A percentile compares a stretch with the other conserved stretches of the same genome.
phyloP scores from a whole-genome alignment of 2,329 filamentous ascomycete genomes.

The Botrytis fabae region DNA sequence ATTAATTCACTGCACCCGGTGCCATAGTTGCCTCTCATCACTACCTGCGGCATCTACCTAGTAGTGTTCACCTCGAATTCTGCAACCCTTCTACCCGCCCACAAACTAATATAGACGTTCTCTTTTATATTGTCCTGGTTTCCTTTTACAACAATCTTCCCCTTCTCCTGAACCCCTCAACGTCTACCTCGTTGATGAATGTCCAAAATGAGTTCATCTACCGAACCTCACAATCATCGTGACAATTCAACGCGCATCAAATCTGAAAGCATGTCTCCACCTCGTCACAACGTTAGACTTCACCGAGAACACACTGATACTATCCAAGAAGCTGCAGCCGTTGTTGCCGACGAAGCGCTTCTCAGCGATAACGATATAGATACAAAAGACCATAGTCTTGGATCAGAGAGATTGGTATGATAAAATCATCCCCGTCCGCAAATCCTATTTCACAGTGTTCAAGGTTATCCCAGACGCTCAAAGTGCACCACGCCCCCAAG shows the following conservation, averaged over 20 bases:
- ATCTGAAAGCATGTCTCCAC: constrained; percentile 17
- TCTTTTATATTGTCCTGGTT: not conserved
- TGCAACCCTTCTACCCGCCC: not conserved
- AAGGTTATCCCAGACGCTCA: not conserved
- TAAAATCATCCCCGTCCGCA: not conserved
- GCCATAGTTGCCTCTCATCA: not conserved
- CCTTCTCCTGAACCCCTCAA: not conserved
- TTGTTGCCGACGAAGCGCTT: constrained; percentile 29
- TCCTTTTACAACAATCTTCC: not conserved
- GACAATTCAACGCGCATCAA: constrained; percentile 5
- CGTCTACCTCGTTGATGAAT: not conserved
- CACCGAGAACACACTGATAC: constrained; percentile 30
- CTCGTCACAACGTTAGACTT: constrained; percentile 24
- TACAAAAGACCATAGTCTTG: constrained; percentile 50
- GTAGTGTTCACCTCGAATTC: not conserved
- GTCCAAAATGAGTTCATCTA: constrained; percentile 15
- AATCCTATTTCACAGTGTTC: not conserved
- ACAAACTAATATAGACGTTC: not conserved
- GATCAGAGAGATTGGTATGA: constrained; percentile 62
- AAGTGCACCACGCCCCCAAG: not conserved
- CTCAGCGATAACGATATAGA: constrained; percentile 24
- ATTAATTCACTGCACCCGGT: not conserved
- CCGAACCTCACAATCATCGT: not conserved
- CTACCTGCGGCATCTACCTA: not conserved
- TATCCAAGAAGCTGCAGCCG: constrained; percentile 34